Base-by-base conservation (phyloP, 2,329 filamentous ascomycete species). In the Penicillium sp. region DNA sequence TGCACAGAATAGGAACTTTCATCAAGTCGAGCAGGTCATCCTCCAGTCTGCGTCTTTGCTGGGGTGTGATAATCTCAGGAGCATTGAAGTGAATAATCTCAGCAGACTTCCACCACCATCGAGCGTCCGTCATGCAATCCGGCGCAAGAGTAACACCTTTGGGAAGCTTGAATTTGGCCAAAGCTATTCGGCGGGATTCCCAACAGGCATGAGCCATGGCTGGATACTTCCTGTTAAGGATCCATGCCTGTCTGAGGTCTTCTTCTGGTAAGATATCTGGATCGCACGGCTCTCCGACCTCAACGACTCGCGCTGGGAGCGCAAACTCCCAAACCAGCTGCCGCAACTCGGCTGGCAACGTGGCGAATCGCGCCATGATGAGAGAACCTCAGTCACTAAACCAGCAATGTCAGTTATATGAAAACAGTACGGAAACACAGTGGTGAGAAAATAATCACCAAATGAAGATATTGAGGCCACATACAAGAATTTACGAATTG, bases 51-150 rank as follows among this genome's bases (percentile, higher is more conserved):
- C 7, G 7, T 49, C 34, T 40, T 18, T 48, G 37, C 24, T 26
- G 11, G 9, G 4, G 4, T 11, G 9, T 2, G 5, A 35, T 8
- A 7, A 26, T 14, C 2, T 54, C 38, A 3, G 45, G 45, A 3
- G 37, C 29, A 20, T 55, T 55, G 32, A 55, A 37, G 31, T 55
- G 52, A 34, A 55, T n/a, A 4, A 22, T 50, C 9, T 55, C 47
- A 10, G 38, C 37, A 16, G 16, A 43, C 2, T 50, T 35, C 26
- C 32, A 31, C 38, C 45, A 50, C 35, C 37, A 50, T n/a, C 38
- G 45, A 16, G 4, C 1, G 22, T 54, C 45, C 9, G 18, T 26
- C 31, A 40, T 10, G 26, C n/a, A 38, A 26, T 32, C 44, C 13
- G 34, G 10, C n/a, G 26, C 24, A 22, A 52, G 5, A n/a, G n/a